Conservation (phyloP, 306 rosid genomes). For the Gastrolobium villosum region DNA sequence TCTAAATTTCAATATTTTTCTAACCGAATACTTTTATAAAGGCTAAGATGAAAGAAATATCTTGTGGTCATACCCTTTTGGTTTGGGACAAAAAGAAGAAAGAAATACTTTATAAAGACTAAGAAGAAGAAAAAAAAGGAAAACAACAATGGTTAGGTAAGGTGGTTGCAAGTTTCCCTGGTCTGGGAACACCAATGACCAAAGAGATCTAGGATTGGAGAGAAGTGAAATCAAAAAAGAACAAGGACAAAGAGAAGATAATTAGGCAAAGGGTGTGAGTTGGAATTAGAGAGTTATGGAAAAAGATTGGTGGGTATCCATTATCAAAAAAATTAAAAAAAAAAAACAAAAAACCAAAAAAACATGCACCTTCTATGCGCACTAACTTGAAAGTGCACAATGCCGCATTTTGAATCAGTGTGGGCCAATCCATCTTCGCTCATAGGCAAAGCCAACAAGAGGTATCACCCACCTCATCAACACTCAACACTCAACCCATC, state of each 20-base stretch:
- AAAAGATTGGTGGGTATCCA: conserved; percentile 59
- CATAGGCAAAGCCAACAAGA: conserved; percentile 62
- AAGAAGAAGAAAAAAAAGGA: not conserved
- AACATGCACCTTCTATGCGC: conserved; percentile 65
- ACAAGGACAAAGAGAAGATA: conserved; percentile 45
- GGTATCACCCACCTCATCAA: conserved; percentile 56
- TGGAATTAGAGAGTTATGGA: conserved; percentile 58
- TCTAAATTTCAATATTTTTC: no score
- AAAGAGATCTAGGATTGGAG: conserved; percentile 5
- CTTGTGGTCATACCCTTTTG: not conserved
- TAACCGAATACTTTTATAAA: no score
- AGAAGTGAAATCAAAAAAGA: conserved; percentile 13
- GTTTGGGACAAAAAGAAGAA: not conserved
- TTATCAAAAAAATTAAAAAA: conserved; percentile 21
- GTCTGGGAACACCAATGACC: conserved; percentile 23
- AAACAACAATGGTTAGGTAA: conserved; percentile 36
- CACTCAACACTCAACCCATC: conserved; percentile 62
- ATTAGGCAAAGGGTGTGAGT: not conserved
- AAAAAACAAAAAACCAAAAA: no score
- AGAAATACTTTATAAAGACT: conserved; percentile 5
- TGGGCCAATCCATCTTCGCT: conserved; percentile 67
- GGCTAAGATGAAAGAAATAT: not conserved
- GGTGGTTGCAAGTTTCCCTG: conserved; percentile 48
- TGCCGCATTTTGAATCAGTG: conserved; percentile 56
- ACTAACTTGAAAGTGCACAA: conserved; percentile 57